These are phyloP conservation scores for Zalaria obscura DNA, from an alignment of 2,329 filamentous ascomycete genomes.

Conservation along the genomic window DNA sequence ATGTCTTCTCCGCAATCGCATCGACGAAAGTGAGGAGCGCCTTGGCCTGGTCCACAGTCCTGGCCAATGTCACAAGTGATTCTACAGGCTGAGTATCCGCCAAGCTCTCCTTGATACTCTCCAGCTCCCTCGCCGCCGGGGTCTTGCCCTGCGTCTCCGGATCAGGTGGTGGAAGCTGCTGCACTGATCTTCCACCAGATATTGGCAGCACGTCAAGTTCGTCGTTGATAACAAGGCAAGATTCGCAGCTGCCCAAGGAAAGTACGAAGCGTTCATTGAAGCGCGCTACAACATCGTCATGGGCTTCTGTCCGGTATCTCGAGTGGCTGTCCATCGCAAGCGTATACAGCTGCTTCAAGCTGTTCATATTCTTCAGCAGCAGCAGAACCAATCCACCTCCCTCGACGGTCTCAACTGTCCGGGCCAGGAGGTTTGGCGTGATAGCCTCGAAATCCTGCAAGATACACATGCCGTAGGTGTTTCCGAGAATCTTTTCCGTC, in stretches of 20 bases:
- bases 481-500: constrained; percentile 94
- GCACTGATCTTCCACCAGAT: constrained; percentile 83
- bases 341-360: constrained; percentile 92
- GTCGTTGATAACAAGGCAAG: constrained; percentile 91
- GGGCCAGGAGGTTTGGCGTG: constrained; percentile 88
- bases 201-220: constrained; percentile 96
- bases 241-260: constrained; percentile 86
- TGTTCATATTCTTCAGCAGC: constrained; percentile 89
- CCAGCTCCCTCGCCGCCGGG: constrained; percentile 59
- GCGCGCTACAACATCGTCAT: constrained; percentile 83
- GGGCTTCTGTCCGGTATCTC: constrained; percentile 88
- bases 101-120: constrained; percentile 74
- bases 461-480: constrained; percentile 97
- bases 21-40: constrained; percentile 94
- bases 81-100: constrained; percentile 78
- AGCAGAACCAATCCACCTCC: constrained; percentile 85
- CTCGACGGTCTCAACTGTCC: constrained; percentile 94
- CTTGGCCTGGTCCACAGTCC: constrained; percentile 90
- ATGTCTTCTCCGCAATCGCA: constrained; percentile 87
- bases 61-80: constrained; percentile 68
- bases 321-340: constrained; percentile 97
- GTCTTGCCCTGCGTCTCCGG: constrained; percentile 58
- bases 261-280: constrained; percentile 98
- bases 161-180: constrained; percentile 63
- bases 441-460: constrained; percentile 96